phyloP scores from a whole-genome alignment of 805 yeast genomes.

The Spathaspora boniae region DNA sequence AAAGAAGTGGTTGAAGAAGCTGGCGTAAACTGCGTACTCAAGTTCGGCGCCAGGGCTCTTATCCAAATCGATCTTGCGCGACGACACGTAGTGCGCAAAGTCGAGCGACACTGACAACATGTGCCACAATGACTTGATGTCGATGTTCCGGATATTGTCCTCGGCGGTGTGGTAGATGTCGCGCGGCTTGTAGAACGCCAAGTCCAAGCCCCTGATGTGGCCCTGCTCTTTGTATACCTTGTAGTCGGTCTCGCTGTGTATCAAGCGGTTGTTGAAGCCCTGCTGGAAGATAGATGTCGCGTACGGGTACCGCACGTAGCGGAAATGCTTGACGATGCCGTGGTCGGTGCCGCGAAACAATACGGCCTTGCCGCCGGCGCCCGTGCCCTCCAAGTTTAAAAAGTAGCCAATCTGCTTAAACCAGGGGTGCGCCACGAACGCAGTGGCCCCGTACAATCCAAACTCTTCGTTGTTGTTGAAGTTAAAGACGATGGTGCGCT shows the following conservation, averaged over 20 bases:
- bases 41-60: conserved; percentile 17
- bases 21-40: conserved; percentile 58
- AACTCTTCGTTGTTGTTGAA: conserved; percentile 90
- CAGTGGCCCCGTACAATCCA: conserved; percentile 77
- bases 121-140: conserved; percentile 74
- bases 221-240: conserved; percentile 65
- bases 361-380: conserved; percentile 83
- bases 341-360: conserved; percentile 81
- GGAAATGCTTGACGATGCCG: conserved; percentile 58
- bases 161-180: conserved; percentile 75
- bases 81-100: conserved; percentile 42
- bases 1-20: conserved; percentile 57
- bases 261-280: conserved; percentile 70
- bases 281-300: conserved; percentile 80
- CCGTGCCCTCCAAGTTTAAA: conserved; percentile 87
- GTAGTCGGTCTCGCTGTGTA: conserved; percentile 84
- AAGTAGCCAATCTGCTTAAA: conserved; percentile 56
- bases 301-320: conserved; percentile 62
- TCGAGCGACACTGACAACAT: conserved; percentile 76
- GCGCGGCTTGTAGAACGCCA: conserved; percentile 86
- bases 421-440: conserved; percentile 75
- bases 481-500: conserved; percentile 72
- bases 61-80: conserved; percentile 32
- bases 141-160: conserved; percentile 64
- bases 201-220: conserved; percentile 73